Evolutionary conservation across 345 rosid species (phyloP).

Genomic region (Hibiscus trionum): DNA sequence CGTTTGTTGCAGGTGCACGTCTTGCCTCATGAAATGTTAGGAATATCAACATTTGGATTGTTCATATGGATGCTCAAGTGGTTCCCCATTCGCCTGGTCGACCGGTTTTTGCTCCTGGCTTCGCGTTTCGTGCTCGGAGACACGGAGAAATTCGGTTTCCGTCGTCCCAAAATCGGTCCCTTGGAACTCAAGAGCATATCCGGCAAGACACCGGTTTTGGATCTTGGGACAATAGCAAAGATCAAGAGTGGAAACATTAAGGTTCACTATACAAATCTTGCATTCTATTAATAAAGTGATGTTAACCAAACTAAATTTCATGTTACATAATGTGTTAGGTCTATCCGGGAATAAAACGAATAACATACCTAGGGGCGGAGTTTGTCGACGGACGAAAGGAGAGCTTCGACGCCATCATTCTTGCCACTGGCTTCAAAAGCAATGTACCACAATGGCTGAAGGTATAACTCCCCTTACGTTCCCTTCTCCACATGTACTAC

Average conservation of each 20-base stretch:
- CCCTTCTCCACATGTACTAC: too few species aligned
- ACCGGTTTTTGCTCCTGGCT: constrained; percentile 43
- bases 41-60: constrained; percentile 65
- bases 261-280: constrained; percentile 25
- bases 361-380: neutral
- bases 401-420: neutral
- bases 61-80: constrained; percentile 69
- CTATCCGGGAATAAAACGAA: neutral
- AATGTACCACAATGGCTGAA: neutral
- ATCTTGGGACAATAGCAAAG: constrained; percentile 61
- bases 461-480: neutral
- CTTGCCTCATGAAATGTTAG: constrained; percentile 79
- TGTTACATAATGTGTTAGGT: neutral
- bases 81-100: constrained; percentile 59
- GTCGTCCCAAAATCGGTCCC: constrained; percentile 51
- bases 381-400: neutral
- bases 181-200: constrained; percentile 47
- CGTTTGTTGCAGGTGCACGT: constrained; percentile 59
- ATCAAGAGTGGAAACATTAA: constrained; percentile 65
- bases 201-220: constrained; percentile 85
- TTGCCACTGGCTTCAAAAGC: neutral
- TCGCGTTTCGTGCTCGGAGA: constrained; percentile 58
- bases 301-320: neutral
- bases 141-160: constrained; percentile 49
- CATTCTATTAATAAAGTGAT: neutral